Evolutionary conservation across 1,284 basidiomycete species (phyloP), one percentile per base, ranked within the genome.

Genomic region (Ceratobasidium sp.): DNA sequence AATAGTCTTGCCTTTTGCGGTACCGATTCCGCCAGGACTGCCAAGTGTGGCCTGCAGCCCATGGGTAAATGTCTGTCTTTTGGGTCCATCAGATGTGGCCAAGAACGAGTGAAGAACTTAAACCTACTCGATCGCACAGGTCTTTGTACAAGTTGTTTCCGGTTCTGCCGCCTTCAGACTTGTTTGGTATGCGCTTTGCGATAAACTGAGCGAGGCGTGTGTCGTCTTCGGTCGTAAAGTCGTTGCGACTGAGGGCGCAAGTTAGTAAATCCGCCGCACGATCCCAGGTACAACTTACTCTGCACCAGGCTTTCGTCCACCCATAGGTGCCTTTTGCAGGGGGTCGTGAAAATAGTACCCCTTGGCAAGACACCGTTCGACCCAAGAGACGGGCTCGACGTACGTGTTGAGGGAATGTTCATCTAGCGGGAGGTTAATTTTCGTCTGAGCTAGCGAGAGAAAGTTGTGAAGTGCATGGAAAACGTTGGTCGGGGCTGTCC

Each of bases 11-110:
- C 79, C 94, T 91, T 83, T 94, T 94, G 85, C 94, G 94, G 84
- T 94, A 94, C 37, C 93, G 87, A 81, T 94, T 92, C 49, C 93
- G 88, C 92, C 92, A 94, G 17, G 93, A 94, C 79, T 94, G 92
- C 92, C 92, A 94, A 9, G 92, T 93, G 81, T 94, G 92, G n/a
- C 92, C 89, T 32, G 85, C 87, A 29, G 93, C 93, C 92, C 92
- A 94, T 1, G 87, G 86, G 80, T 89, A 93, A 77, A 91, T 91
- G 0, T 76, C 67, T 91, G 90, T 78, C 92, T 90, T 70, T 83
- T 82, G 54, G 51, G 57, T 59, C 8, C 56, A 59, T 34, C 56
- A 59, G 17, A 59, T 34, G 15, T 22, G 5, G 52, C 34, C 43
- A 15, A 76, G 59, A n/a, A 9, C 40, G 32, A 59, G 0, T 43